These are phyloP conservation scores for Trichoderma sp. DNA, from an alignment of 2,329 filamentous ascomycete species.

Conservation along the genomic window DNA sequence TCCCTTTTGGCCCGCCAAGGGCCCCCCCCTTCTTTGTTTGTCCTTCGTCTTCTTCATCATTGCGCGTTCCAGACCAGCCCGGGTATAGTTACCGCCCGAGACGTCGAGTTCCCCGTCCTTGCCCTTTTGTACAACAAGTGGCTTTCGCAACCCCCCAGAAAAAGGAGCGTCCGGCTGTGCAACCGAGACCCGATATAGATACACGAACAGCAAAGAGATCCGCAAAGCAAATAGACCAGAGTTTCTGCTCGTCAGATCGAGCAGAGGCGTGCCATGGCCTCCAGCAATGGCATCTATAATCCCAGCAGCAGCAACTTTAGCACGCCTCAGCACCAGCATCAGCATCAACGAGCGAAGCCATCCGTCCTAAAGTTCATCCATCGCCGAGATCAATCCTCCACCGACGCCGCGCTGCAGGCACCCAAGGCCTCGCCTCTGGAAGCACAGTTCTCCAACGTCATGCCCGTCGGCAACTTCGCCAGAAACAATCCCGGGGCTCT, in stretches of 20 bases:
- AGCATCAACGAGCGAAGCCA: conserved; percentile 50
- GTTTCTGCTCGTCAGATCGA: neutral
- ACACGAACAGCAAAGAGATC: neutral
- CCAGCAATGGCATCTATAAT: conserved; percentile 28
- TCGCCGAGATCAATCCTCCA: conserved; percentile 53
- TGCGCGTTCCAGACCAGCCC: conserved; percentile 1
- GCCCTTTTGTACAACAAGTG: conserved; percentile 9
- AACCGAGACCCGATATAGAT: conserved; percentile 2
- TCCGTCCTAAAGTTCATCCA: conserved; percentile 56
- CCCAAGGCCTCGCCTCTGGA: conserved; percentile 31
- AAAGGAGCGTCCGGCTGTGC: conserved; percentile 3
- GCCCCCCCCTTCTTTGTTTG: neutral
- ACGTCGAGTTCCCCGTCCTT: conserved; percentile 10
- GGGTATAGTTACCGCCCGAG: conserved; percentile 10
- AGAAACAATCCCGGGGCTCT: conserved; percentile 51
- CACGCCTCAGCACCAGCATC: conserved; percentile 19
- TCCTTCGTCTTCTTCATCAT: neutral
- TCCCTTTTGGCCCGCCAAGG: conserved; percentile 13
- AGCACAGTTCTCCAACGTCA: conserved; percentile 35
- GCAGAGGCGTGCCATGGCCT: conserved; percentile 32
- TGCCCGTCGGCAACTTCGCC: conserved; percentile 42
- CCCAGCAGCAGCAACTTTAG: conserved; percentile 25
- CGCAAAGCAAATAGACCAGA: neutral
- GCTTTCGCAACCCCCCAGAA: neutral
- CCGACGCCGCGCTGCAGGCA: conserved; percentile 43